Percentiles rank a stretch among this genome's conserved stretches.
phyloP scores from a whole-genome alignment of 2,329 filamentous ascomycete genomes.

The Talaromyces sp. region DNA sequence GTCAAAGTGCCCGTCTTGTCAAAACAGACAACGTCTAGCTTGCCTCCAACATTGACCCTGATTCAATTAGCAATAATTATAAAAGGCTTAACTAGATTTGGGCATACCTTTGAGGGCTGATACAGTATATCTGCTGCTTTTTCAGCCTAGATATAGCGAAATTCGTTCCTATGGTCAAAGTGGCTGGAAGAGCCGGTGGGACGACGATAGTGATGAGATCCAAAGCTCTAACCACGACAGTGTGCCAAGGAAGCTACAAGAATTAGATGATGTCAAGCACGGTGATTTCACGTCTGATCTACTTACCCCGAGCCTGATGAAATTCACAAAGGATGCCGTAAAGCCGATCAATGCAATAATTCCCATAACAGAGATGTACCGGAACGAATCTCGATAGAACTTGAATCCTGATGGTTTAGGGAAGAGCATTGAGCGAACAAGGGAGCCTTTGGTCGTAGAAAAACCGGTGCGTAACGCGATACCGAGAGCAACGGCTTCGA shows the following conservation, averaged over 20 bases:
- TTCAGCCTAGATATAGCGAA: constrained; percentile 86
- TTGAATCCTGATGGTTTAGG: constrained; percentile 98
- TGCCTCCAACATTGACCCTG: constrained; percentile 90
- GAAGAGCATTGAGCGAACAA: constrained; percentile 97
- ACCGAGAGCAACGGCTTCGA: constrained; percentile 74
- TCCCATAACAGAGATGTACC: constrained; percentile 96
- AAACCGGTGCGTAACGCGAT: constrained; percentile 94
- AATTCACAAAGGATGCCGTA: constrained; percentile 87
- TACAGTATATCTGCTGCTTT: constrained; percentile 90
- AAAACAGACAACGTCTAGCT: constrained; percentile 93
- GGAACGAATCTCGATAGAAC: constrained; percentile 95
- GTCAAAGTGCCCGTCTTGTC: constrained; percentile 99
- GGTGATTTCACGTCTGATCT: not conserved
- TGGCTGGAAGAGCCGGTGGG: constrained; percentile 88
- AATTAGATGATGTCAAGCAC: constrained; percentile 22
- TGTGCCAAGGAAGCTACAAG: constrained; percentile 69
- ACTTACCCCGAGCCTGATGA: constrained; percentile 68
- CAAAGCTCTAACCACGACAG: constrained; percentile 86
- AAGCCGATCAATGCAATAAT: constrained; percentile 82
- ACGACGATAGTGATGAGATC: constrained; percentile 98
- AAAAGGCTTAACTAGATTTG: not conserved
- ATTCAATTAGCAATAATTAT: constrained; percentile 3
- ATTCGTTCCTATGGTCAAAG: constrained; percentile 91
- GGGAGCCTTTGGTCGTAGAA: constrained; percentile 92
- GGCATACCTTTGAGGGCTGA: constrained; percentile 72